These are phyloP conservation scores for Hypoxylon sp. DNA, from an alignment of 2,329 filamentous ascomycete genomes.

Conservation along the genomic window DNA sequence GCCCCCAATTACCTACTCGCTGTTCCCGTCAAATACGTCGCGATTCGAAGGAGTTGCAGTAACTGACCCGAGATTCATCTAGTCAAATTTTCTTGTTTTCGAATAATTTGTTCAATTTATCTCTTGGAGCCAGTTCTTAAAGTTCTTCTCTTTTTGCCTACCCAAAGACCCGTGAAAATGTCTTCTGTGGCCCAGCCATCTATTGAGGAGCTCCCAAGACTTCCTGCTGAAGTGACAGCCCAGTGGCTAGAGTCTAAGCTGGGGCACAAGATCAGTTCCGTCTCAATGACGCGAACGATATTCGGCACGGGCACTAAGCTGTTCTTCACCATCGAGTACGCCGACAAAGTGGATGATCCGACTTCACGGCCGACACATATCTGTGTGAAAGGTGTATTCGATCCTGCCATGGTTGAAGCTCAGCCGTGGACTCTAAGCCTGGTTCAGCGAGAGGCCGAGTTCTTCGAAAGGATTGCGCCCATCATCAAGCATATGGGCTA, in stretches of 20 bases:
- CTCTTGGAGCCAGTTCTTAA: neutral
- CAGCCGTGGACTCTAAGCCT: constrained; percentile 54
- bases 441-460: constrained; percentile 56
- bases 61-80: neutral
- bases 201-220: constrained; percentile 43
- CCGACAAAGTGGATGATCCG: constrained; percentile 33
- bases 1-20: neutral
- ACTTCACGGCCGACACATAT: constrained; percentile 47
- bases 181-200: constrained; percentile 5
- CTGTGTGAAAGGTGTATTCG: constrained; percentile 59
- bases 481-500: constrained; percentile 53
- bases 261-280: constrained; percentile 49
- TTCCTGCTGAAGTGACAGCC: constrained; percentile 49
- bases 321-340: constrained; percentile 50
- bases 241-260: constrained; percentile 51
- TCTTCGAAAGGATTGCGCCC: constrained; percentile 57
- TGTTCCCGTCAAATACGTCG: neutral
- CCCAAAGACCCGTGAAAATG: constrained; percentile 10
- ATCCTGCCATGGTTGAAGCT: constrained; percentile 54
- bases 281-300: constrained; percentile 44
- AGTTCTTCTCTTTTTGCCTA: neutral
- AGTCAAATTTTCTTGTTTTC: neutral
- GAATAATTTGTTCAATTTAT: neutral
- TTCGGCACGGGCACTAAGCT: constrained; percentile 52
- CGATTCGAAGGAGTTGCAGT: neutral